Conservation (phyloP, 2,329 filamentous ascomycete species). For the Colletotrichum zoysiae region DNA sequence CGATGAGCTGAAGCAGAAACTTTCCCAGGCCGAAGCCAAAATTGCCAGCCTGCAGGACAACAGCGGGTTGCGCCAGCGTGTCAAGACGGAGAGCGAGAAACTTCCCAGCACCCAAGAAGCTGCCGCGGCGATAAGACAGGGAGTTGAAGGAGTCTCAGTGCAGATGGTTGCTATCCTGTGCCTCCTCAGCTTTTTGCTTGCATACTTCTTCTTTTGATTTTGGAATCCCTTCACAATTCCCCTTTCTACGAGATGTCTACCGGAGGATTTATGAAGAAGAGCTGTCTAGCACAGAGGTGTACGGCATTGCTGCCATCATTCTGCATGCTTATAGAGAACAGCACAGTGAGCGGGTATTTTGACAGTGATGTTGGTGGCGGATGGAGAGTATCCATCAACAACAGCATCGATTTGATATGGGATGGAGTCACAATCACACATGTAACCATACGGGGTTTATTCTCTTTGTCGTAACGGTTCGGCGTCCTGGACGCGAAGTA, state of each 20-base stretch:
- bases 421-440: conserved; percentile 37
- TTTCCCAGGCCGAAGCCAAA: conserved; percentile 80
- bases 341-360: conserved; percentile 13
- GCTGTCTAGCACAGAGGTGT: not conserved
- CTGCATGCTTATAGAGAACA: conserved; percentile 5
- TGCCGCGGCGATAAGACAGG: conserved; percentile 68
- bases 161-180: conserved; percentile 87
- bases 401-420: conserved; percentile 24
- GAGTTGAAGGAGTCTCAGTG: conserved; percentile 83
- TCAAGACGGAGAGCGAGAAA: conserved; percentile 67
- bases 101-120: conserved; percentile 59
- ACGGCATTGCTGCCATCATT: not conserved
- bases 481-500: conserved; percentile 40
- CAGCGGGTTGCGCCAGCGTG: conserved; percentile 80
- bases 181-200: conserved; percentile 90
- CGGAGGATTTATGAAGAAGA: conserved; percentile 32
- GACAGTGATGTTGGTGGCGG: conserved; percentile 12
- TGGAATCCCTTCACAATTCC: conserved; percentile 14
- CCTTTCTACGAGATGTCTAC: conserved; percentile 27
- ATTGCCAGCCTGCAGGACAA: conserved; percentile 79
- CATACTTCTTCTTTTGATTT: conserved; percentile 93
- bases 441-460: conserved; percentile 40
- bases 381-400: conserved; percentile 16
- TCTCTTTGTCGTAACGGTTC: conserved; percentile 37
- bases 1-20: conserved; percentile 78